phyloP scores from a whole-genome alignment of 106 monocot genomes.

The Dioscorea dumetorum region DNA sequence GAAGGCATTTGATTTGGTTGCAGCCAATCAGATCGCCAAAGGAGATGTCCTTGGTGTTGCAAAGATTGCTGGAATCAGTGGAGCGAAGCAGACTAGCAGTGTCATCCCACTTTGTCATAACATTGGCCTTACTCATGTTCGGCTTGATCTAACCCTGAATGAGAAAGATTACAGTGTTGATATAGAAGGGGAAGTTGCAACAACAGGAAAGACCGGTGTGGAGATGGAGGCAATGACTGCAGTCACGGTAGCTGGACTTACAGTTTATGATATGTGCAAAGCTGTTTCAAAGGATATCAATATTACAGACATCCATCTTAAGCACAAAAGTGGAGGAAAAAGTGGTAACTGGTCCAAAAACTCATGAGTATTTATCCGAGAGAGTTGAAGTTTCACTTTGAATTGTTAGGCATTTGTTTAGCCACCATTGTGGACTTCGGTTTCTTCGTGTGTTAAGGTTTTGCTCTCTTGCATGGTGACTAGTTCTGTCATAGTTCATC shows the following conservation, averaged over 20 bases:
- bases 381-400: no score
- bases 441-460: no score
- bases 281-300: constrained; percentile 77
- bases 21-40: constrained; percentile 80
- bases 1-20: constrained; percentile 60
- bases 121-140: constrained; percentile 51
- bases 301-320: constrained; percentile 57
- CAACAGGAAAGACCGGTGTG: constrained; percentile 75
- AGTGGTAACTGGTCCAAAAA: constrained; percentile 70
- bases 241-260: constrained; percentile 76
- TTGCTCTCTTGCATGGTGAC: no score
- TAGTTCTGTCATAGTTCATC: no score
- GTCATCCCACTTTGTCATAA: constrained; percentile 91
- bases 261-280: constrained; percentile 98
- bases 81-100: constrained; percentile 75
- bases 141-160: constrained; percentile 54
- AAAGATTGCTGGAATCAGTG: constrained; percentile 83
- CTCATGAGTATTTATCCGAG: no score
- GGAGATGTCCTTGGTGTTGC: constrained; percentile 87
- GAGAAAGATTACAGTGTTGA: constrained; percentile 72
- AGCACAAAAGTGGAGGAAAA: constrained; percentile 75
- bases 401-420: no score
- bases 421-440: no score
- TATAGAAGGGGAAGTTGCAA: constrained; percentile 64
- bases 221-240: constrained; percentile 99